Percentiles rank a stretch among this genome's conserved stretches.
Evolutionary conservation across 75 land plant species (phyloP).

Genomic region (Cupressus sempervirens): DNA sequence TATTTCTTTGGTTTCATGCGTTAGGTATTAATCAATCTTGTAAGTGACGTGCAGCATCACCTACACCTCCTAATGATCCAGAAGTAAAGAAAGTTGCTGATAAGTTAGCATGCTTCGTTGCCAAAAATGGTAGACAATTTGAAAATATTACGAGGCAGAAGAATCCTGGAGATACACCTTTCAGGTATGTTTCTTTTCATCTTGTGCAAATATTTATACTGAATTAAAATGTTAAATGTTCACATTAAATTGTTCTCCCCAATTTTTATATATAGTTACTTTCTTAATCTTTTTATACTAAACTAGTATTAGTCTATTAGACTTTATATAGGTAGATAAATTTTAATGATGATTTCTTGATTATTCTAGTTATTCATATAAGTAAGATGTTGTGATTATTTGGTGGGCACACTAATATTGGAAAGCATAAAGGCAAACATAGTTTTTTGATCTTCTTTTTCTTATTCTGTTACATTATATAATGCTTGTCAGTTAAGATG

Average conservation of each 20-base stretch:
- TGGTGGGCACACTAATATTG: background rate
- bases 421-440: background rate
- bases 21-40: conserved; percentile 85
- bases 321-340: too few species aligned
- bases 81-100: conserved; percentile 96
- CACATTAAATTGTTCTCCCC: background rate
- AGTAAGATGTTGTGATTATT: background rate
- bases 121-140: conserved; percentile 95
- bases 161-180: conserved; percentile 94
- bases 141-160: conserved; percentile 91
- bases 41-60: conserved; percentile 87
- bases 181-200: conserved; percentile 55
- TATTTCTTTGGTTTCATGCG: conserved; percentile 60
- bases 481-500: background rate
- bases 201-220: background rate
- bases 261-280: too few species aligned
- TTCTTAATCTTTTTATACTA: background rate
- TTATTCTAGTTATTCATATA: background rate
- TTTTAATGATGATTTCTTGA: background rate
- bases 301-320: too few species aligned
- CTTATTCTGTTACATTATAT: background rate
- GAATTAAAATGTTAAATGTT: background rate
- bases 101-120: conserved; percentile 95
- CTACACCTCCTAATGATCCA: conserved; percentile 71
- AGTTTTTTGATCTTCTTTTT: background rate